These are phyloP conservation scores for Leptomonas pyrrhocoris DNA, from an alignment of 208 protist genomes.

Conservation along the genomic window DNA sequence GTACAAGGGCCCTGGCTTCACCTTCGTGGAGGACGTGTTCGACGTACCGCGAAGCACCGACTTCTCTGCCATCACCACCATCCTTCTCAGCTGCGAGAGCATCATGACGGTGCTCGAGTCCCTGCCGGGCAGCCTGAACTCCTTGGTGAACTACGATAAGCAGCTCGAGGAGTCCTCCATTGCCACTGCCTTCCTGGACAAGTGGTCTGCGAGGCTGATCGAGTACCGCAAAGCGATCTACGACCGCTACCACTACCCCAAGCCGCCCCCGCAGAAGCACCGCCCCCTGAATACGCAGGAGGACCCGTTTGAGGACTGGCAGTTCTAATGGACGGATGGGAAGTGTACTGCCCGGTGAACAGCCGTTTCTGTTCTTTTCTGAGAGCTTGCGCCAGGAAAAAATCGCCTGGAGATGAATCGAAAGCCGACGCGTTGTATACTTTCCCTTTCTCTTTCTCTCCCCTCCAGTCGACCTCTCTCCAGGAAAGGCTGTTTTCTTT, in stretches of 20 bases:
- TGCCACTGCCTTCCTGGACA: constrained; percentile 27
- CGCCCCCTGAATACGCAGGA: constrained; percentile 13
- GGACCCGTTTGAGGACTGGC: constrained; percentile 17
- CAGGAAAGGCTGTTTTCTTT: too few species aligned
- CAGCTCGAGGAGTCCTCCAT: constrained; percentile 38
- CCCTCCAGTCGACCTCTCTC: too few species aligned
- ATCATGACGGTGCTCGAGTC: constrained; percentile 34
- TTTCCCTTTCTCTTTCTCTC: too few species aligned
- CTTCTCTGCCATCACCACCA: constrained; percentile 30
- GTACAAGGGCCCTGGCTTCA: constrained; percentile 34
- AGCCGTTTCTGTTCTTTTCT: not conserved
- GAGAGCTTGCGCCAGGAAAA: too few species aligned
- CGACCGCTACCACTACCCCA: constrained; percentile 32
- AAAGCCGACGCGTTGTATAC: too few species aligned
- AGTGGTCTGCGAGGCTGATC: constrained; percentile 23
- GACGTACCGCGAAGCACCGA: constrained; percentile 30
- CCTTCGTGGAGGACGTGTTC: constrained; percentile 34
- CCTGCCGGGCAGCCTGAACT: constrained; percentile 16
- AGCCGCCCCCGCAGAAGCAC: constrained; percentile 14
- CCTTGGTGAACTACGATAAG: constrained; percentile 34
- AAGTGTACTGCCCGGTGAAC: not conserved
- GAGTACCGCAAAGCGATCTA: constrained; percentile 15
- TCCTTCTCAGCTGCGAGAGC: constrained; percentile 30
- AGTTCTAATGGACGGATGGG: not conserved
- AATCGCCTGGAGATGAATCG: too few species aligned